Evolutionary conservation across 306 rosid genomes (phyloP).

Genomic region (Trifolium fragiferum): DNA sequence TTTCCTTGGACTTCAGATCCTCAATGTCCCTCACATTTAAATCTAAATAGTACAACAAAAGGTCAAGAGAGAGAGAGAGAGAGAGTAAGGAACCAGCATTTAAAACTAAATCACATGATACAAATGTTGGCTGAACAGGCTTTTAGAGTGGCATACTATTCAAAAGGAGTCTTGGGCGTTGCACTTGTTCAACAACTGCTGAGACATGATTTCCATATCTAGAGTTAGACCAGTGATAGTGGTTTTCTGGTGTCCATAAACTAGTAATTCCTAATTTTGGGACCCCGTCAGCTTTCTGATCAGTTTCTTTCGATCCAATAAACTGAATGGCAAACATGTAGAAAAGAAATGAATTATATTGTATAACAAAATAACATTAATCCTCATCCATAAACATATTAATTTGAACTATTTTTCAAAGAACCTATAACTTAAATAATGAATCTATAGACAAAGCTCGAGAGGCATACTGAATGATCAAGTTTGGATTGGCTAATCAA

Average conservation of each 20-base stretch:
- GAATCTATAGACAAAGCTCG: constrained; percentile 26
- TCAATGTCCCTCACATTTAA: constrained; percentile 75
- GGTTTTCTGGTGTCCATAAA: constrained; percentile 95
- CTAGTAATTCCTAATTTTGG: constrained; percentile 65
- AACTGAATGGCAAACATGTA: constrained; percentile 56
- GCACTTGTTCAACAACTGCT: constrained; percentile 68
- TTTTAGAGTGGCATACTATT: constrained; percentile 59
- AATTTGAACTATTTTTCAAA: constrained; percentile 27
- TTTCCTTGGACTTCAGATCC: constrained; percentile 55
- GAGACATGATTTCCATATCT: constrained; percentile 89
- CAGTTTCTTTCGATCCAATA: constrained; percentile 80
- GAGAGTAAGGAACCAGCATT: constrained; percentile 7
- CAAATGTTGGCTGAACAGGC: constrained; percentile 13
- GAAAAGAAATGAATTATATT: constrained; percentile 15
- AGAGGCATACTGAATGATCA: constrained; percentile 73
- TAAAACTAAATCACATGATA: constrained; percentile 10
- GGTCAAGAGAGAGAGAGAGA: background rate
- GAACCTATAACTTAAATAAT: constrained; percentile 3
- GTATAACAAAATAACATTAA: constrained; percentile 31
- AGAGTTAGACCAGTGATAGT: constrained; percentile 79
- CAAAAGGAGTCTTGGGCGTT: constrained; percentile 57
- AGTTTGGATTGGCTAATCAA: constrained; percentile 68
- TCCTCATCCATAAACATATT: constrained; percentile 12
- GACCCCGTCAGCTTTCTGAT: constrained; percentile 74
- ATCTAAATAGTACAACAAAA: constrained; percentile 53